Base-by-base conservation (phyloP, 495 filamentous ascomycete species). In the Xylona heveae region DNA sequence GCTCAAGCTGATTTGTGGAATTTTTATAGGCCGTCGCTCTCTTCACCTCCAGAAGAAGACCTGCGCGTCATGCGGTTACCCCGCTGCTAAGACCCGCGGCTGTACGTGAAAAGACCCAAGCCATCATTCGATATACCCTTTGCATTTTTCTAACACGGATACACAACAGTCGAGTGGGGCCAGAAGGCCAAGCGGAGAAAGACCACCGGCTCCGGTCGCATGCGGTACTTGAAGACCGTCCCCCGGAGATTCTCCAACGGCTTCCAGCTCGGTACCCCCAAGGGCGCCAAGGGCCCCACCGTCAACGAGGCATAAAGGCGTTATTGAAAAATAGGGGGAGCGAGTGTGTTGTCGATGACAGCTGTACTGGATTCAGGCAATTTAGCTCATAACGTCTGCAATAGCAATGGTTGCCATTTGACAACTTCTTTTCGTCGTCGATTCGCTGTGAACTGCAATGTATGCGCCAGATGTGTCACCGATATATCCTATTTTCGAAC, bases 111-210 rank as follows among this genome's bases (percentile, higher is more conserved):
- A 44, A 24, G 18, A 13, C 25, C 24, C 22, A 15, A 14, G 25
- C 8, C 29, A 41, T 27, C 31, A 22, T 48, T 41, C 43, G 36
- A 40, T 31, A 15, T 35, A 24, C 7, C 35, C 8, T 25, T 13
- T 25, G 23, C 8, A 25, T n/a, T 10, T 5, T 30, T 3, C 3
- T 33, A 17, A 12, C 24, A 32, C 20, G 14, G 4, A 37, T 24
- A 38, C 10, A 24, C 17, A 28, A 60, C 50, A 97, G 88, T 74
- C 70, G 91, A 97, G 74, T 97, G 88, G 88, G 69, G 77, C 60
- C 82, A 93, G 73, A 97, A 97, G 71, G 90, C 84, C 47, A 95
- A 92, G 78, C 64, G 88, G 59, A 83, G 88, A 77, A 95, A 93
- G 85, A 93, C 84, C 49, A 88, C 80, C 48, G 88, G 88, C 44